A percentile compares a stretch with the other conserved stretches of the same genome.
These are phyloP conservation scores for Cyathus striatus DNA, from an alignment of 768 basidiomycete species.

Conservation along the genomic window DNA sequence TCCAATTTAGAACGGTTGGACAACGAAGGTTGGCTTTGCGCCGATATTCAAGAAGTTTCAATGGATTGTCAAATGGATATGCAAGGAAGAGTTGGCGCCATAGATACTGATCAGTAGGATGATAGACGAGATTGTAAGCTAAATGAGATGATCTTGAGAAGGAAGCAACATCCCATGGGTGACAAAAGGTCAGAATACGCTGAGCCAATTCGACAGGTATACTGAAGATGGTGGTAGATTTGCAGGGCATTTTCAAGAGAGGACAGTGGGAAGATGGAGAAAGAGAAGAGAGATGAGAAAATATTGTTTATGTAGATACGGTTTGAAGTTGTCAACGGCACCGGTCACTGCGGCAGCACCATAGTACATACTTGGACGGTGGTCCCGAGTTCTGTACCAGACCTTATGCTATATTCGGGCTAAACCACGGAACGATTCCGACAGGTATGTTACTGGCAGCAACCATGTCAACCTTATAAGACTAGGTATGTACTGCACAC, in stretches of 20 bases:
- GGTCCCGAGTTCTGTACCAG: no score
- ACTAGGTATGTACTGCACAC: no score
- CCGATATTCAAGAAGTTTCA: conserved; percentile 18
- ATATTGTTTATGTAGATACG: no score
- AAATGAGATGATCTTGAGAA: conserved; percentile 52
- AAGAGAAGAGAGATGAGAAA: no score
- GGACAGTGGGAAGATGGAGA: no score
- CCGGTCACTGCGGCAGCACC: no score
- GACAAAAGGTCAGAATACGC: conserved; percentile 49
- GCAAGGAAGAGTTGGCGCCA: conserved; percentile 65
- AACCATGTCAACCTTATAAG: no score
- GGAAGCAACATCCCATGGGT: conserved; percentile 51
- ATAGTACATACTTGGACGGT: no score
- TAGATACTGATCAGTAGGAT: conserved; percentile 48
- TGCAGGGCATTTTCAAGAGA: conserved; percentile 6
- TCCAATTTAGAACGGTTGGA: not conserved
- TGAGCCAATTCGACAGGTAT: conserved; percentile 60
- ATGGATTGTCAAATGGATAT: conserved; percentile 63
- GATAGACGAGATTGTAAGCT: conserved; percentile 45
- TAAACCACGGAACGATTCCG: no score
- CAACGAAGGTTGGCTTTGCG: conserved; percentile 1
- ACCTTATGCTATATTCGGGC: no score
- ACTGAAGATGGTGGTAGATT: conserved; percentile 16
- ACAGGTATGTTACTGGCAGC: no score
- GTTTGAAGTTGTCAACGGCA: no score